Evolutionary conservation across 2,329 filamentous ascomycete genomes (phyloP).

Genomic region (Exophiala mesophila): DNA sequence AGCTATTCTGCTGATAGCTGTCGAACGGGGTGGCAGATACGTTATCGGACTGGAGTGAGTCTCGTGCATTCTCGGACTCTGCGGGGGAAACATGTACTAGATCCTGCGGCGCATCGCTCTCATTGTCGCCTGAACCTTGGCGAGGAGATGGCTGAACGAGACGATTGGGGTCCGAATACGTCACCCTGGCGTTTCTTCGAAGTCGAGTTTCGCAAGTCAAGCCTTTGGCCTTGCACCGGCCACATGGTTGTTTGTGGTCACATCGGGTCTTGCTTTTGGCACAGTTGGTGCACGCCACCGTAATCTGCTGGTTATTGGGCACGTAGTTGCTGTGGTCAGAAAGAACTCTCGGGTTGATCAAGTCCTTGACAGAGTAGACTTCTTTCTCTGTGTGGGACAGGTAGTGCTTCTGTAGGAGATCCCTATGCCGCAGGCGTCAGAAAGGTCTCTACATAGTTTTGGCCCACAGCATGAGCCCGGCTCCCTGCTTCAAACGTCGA

Average conservation of each 20-base stretch:
- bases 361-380: neutral
- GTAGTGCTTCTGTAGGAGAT: neutral
- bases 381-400: neutral
- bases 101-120: neutral
- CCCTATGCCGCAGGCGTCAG: neutral
- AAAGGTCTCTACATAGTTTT: no score
- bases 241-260: conserved; percentile 6
- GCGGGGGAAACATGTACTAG: neutral
- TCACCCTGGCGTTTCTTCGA: neutral
- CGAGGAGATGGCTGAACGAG: neutral
- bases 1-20: no score
- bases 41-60: no score
- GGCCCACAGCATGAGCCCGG: no score
- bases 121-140: neutral
- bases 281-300: conserved; percentile 2
- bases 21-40: no score
- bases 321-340: neutral
- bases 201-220: neutral
- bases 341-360: neutral
- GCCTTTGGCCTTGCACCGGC: conserved; percentile 3
- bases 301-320: no score
- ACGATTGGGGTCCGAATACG: neutral
- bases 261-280: conserved; percentile 9
- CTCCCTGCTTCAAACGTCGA: neutral
- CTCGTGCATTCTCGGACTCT: neutral